phyloP scores from a whole-genome alignment of 2,329 filamentous ascomycete species.

The Arthrinium phaeospermum region DNA sequence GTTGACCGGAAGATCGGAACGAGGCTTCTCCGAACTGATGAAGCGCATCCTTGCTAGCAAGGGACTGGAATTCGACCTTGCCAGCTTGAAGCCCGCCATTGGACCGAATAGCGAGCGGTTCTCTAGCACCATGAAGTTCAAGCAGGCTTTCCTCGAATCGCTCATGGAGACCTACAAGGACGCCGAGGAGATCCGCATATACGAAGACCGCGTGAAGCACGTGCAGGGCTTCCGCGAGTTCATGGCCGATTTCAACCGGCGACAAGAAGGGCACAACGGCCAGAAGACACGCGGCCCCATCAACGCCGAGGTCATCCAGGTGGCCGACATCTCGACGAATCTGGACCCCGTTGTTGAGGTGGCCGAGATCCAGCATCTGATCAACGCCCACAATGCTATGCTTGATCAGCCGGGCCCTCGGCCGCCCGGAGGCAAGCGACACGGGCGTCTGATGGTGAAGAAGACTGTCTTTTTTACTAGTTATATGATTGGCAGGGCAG shows the following conservation, averaged over 20 bases:
- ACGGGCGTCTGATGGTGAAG: slow-evolving; percentile 70
- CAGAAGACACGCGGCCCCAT: slow-evolving; percentile 67
- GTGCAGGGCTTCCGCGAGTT: slow-evolving; percentile 86
- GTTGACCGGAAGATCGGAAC: slow-evolving; percentile 84
- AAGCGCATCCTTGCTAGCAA: slow-evolving; percentile 81
- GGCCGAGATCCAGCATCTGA: slow-evolving; percentile 74
- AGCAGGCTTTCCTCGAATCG: slow-evolving; percentile 81
- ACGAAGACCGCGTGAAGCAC: slow-evolving; percentile 70
- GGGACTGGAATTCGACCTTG: slow-evolving; percentile 83
- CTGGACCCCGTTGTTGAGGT: slow-evolving; percentile 41
- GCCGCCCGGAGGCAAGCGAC: slow-evolving; percentile 39
- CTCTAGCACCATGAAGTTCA: slow-evolving; percentile 86
- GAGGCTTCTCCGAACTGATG: slow-evolving; percentile 77
- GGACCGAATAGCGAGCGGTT: slow-evolving; percentile 83
- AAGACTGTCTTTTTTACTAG: slow-evolving; percentile 91
- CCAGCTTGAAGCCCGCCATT: slow-evolving; percentile 83
- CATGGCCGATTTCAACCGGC: slow-evolving; percentile 76
- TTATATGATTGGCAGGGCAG: slow-evolving; percentile 78
- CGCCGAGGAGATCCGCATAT: slow-evolving; percentile 82
- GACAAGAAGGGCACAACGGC: slow-evolving; percentile 53
- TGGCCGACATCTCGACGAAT: slow-evolving; percentile 73
- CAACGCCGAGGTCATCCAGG: slow-evolving; percentile 81
- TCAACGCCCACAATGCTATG: slow-evolving; percentile 81
- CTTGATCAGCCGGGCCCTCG: slow-evolving; percentile 48
- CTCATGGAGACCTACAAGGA: slow-evolving; percentile 85